Evolutionary conservation across 2,329 filamentous ascomycete genomes (phyloP), one percentile per base, ranked within the genome.

Genomic region (Byssochlamys sp.): DNA sequence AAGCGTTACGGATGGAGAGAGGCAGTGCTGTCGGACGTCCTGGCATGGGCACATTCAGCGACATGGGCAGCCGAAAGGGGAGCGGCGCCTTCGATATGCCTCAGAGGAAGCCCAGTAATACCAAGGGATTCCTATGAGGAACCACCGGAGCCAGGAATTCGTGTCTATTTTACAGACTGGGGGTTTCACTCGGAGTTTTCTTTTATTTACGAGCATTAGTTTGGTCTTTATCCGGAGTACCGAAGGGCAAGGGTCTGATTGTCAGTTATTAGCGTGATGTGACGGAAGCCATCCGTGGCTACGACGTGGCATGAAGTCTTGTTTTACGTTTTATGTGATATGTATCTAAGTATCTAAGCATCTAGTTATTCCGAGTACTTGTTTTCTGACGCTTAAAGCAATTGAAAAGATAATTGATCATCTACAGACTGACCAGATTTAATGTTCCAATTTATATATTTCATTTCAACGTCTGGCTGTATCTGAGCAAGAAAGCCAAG

Each of bases 91-190:
- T 72, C 49, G 67, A 84, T 55, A 77, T 85, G 54, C 84, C 84
- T 14, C 81, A 81, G 71, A 78, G 87, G 66, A 88, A 88, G 76
- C 81, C 83, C 57, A 90, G 87, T 71, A 77, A 89, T 71, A 90
- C 85, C 52, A 90, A 91, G 74, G 88, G 88, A n/a, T 90, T 91
- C 69, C 75, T 90, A 72, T 90, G 65, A 72, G 59, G 33, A 39
- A 45, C 39, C n/a, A 45, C 45, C 39, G 25, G 11, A 25, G 2
- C 1, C 4, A n/a, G 19, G 3, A 33, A 4, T 53, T 28, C 12
- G 14, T 53, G 14, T n/a, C n/a, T 14, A 9, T 53, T 31, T 24
- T 61, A n/a, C 26, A 59, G 24, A 57, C 57, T 52, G 57, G 55
- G 33, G 56, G 48, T 29, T 25, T 26, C 10, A 12, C n/a, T 51